Conservation (phyloP, 2,329 filamentous ascomycete genomes). For the Exophiala spinifera region DNA sequence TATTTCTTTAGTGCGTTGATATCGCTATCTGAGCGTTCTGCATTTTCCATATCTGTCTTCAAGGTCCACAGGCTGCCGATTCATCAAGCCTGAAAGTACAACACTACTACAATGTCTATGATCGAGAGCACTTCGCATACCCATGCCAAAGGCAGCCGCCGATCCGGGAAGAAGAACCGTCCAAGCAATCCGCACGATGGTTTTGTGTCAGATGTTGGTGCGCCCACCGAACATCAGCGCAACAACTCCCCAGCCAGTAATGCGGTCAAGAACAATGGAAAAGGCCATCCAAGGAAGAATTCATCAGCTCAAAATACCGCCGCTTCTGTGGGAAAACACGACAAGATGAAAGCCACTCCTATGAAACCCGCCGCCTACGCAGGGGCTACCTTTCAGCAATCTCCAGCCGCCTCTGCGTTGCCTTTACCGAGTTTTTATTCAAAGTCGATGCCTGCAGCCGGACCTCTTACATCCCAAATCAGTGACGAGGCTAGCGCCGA, state of each 20-base stretch:
- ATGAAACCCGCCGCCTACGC: constrained; percentile 66
- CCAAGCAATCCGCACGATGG: constrained; percentile 35
- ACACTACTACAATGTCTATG: constrained; percentile 44
- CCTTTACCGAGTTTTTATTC: constrained; percentile 87
- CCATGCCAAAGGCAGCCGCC: constrained; percentile 41
- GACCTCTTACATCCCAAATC: constrained; percentile 35
- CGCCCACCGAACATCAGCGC: constrained; percentile 9
- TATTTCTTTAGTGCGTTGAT: constrained; percentile 8
- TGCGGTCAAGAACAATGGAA: constrained; percentile 30
- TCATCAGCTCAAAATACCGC: constrained; percentile 34
- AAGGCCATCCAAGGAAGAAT: constrained; percentile 33
- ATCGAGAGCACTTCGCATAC: constrained; percentile 34
- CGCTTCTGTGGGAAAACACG: constrained; percentile 30
- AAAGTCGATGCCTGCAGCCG: constrained; percentile 67
- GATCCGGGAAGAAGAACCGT: constrained; percentile 45
- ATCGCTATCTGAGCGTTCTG: constrained; percentile 28
- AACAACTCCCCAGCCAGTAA: constrained; percentile 13
- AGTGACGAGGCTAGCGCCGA: constrained; percentile 38
- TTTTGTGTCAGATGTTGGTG: constrained; percentile 2
- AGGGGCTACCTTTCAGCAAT: constrained; percentile 90
- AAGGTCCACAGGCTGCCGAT: constrained; percentile 45
- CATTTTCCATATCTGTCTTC: constrained; percentile 31
- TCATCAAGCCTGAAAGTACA: constrained; percentile 43
- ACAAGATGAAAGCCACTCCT: constrained; percentile 39
- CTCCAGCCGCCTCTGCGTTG: constrained; percentile 82